These are phyloP conservation scores for Lentinula guzmanii DNA, from an alignment of 768 basidiomycete species.

Conservation along the genomic window DNA sequence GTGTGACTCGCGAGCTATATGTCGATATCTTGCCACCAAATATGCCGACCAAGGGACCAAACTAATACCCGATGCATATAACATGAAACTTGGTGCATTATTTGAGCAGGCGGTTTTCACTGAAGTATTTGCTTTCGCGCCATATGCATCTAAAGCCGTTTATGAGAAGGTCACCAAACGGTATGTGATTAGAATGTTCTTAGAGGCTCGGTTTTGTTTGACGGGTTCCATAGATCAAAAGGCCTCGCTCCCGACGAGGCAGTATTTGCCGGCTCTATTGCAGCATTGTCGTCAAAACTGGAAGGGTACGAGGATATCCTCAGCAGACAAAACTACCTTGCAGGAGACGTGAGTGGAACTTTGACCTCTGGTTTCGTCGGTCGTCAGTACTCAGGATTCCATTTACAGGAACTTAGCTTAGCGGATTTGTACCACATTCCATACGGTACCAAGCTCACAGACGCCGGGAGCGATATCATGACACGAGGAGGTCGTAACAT, in stretches of 20 bases:
- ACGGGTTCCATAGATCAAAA: constrained; percentile 16
- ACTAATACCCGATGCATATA: constrained; percentile 42
- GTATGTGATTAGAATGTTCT: constrained; percentile 23
- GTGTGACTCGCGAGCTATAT: constrained; percentile 59
- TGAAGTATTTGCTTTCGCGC: constrained; percentile 49
- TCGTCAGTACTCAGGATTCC: background rate
- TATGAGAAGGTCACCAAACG: constrained; percentile 47
- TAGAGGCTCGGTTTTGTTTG: background rate
- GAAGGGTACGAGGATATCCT: constrained; percentile 50
- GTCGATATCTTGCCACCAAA: constrained; percentile 51
- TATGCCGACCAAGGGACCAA: constrained; percentile 42
- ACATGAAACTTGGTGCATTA: constrained; percentile 29
- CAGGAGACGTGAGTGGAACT: constrained; percentile 43
- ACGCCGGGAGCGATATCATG: constrained; percentile 17
- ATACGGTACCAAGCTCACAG: constrained; percentile 14
- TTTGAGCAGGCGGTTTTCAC: constrained; percentile 45
- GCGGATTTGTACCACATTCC: constrained; percentile 50
- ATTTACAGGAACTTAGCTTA: constrained; percentile 30
- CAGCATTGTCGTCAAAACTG: constrained; percentile 32
- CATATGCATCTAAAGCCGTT: constrained; percentile 28
- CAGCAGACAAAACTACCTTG: constrained; percentile 45
- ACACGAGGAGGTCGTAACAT: constrained; percentile 28
- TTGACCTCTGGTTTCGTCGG: background rate
- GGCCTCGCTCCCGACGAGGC: constrained; percentile 25
- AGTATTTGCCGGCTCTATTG: constrained; percentile 18